These are phyloP conservation scores for Cladobotryum mycophilum DNA, from an alignment of 2,329 filamentous ascomycete genomes.

Conservation along the genomic window DNA sequence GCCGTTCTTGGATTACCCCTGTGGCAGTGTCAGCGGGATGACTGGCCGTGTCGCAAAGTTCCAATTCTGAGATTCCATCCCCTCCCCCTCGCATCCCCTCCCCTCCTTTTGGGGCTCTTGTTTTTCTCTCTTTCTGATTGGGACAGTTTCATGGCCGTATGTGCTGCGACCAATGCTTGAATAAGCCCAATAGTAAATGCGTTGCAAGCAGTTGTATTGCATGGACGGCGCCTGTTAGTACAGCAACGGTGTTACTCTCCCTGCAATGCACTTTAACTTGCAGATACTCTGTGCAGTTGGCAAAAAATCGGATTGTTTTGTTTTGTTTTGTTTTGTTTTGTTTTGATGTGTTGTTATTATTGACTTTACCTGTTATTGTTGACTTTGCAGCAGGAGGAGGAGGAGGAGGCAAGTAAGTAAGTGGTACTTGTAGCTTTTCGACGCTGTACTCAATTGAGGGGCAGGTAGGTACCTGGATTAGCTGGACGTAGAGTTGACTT, in stretches of 20 bases:
- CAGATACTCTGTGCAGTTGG: too few species aligned
- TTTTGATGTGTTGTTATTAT: too few species aligned
- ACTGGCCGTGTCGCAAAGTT: not conserved
- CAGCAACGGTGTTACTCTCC: not conserved
- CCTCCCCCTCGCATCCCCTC: not conserved
- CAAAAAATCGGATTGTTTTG: too few species aligned
- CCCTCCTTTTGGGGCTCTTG: not conserved
- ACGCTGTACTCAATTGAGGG: not conserved
- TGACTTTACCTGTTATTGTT: too few species aligned
- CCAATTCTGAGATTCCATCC: not conserved
- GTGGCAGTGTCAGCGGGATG: not conserved
- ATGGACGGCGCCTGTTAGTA: not conserved
- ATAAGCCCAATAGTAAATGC: not conserved
- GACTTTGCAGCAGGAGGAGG: too few species aligned
- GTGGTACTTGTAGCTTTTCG: too few species aligned
- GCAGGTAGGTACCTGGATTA: too few species aligned
- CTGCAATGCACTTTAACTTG: too few species aligned
- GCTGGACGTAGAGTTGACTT: not conserved
- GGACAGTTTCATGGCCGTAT: not conserved
- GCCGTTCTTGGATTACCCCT: too few species aligned
- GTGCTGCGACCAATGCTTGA: not conserved
- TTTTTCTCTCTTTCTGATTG: not conserved
- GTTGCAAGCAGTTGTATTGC: not conserved
- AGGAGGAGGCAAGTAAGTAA: too few species aligned
- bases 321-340: too few species aligned